Conservation (phyloP, 169 alveolate species). For the Besnoitia besnoiti region DNA sequence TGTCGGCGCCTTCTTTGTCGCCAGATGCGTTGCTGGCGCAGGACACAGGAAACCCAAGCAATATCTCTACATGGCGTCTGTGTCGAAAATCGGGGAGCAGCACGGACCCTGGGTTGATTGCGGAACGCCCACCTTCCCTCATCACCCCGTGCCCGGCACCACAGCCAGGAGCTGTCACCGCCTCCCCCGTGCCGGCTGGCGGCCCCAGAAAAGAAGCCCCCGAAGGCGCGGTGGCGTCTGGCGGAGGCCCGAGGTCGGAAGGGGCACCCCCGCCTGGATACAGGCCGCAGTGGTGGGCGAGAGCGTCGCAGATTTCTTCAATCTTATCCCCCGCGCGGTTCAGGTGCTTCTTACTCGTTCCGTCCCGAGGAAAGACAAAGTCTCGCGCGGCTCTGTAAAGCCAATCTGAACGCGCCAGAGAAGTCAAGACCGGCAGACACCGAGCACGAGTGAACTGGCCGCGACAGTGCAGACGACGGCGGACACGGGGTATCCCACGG, state of each 20-base stretch:
- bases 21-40: no score
- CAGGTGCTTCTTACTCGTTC: background rate
- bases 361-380: conserved; percentile 40
- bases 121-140: no score
- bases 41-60: no score
- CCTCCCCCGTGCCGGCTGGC: background rate
- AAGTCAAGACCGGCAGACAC: background rate
- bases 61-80: no score
- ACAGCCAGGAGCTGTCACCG: background rate
- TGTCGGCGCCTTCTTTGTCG: no score
- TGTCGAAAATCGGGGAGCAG: no score
- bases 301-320: conserved; percentile 38
- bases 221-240: background rate
- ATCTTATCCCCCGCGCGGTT: conserved; percentile 58
- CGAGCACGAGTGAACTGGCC: background rate
- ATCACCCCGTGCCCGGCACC: background rate
- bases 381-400: conserved; percentile 20
- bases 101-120: no score
- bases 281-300: background rate
- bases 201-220: background rate
- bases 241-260: background rate
- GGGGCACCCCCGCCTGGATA: background rate
- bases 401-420: conserved; percentile 35
- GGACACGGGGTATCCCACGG: background rate
- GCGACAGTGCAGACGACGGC: background rate